Percentiles rank a stretch among this genome's conserved stretches.
These are phyloP conservation scores for Nicotiana undulata DNA, from an alignment of 257 asterid genomes.

Conservation along the genomic window DNA sequence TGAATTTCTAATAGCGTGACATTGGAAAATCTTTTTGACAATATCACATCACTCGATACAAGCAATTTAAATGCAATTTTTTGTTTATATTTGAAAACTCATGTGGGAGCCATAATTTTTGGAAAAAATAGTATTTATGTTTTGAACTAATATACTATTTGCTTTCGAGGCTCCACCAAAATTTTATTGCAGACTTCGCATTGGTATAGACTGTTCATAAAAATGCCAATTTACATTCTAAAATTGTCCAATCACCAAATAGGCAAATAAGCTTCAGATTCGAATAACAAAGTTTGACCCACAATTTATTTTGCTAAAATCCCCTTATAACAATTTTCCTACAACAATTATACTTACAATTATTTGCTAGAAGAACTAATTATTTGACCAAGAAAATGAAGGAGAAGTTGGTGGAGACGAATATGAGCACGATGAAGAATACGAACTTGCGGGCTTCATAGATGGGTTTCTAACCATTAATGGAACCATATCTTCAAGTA, in stretches of 20 bases:
- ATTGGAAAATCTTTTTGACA: too few species aligned
- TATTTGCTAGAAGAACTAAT: not conserved
- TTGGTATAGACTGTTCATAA: constrained; percentile 71
- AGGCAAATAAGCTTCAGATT: constrained; percentile 68
- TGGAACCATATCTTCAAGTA: constrained; percentile 92
- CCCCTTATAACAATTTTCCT: not conserved
- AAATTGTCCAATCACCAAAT: constrained; percentile 94
- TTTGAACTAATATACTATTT: not conserved
- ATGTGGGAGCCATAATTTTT: not conserved
- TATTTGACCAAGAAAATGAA: constrained; percentile 42
- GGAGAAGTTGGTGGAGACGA: constrained; percentile 60
- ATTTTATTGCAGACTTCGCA: constrained; percentile 70
- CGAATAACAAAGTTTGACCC: not conserved
- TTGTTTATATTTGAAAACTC: not conserved
- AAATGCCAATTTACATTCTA: constrained; percentile 75
- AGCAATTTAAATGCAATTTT: not conserved
- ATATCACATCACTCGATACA: not conserved
- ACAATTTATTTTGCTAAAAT: not conserved
- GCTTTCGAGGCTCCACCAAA: constrained; percentile 32
- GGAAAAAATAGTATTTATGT: not conserved
- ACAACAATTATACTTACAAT: not conserved
- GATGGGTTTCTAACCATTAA: constrained; percentile 52
- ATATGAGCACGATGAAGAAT: constrained; percentile 42
- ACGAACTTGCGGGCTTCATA: constrained; percentile 15
- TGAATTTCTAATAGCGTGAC: too few species aligned